Evolutionary conservation across 1,284 basidiomycete genomes (phyloP).

Genomic region (Pyrrhoderma lamaoense): DNA sequence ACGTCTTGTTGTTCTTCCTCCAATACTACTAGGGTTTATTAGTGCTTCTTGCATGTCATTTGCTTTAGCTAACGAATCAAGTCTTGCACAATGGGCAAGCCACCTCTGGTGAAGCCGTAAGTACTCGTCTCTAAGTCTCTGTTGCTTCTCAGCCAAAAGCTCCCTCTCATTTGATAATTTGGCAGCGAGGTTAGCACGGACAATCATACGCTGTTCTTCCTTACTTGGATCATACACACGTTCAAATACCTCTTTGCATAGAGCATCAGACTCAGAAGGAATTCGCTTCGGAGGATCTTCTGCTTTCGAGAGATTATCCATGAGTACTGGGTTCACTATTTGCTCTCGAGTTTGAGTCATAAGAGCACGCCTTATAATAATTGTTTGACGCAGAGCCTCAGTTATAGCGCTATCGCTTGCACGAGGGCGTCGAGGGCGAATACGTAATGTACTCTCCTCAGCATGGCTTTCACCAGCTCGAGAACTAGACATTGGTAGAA

Average conservation of each 20-base stretch:
- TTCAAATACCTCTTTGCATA: constrained; percentile 41
- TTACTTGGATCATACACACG: constrained; percentile 31
- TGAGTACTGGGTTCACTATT: constrained; percentile 52
- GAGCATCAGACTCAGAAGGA: constrained; percentile 27
- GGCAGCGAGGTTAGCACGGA: constrained; percentile 43
- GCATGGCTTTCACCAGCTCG: background rate
- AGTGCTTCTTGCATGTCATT: constrained; percentile 36
- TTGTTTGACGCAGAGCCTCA: constrained; percentile 54
- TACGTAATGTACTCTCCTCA: constrained; percentile 5
- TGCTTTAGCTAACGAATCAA: constrained; percentile 45
- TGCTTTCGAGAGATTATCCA: constrained; percentile 42
- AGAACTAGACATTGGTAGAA: background rate
- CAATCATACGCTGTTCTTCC: constrained; percentile 32
- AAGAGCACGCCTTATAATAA: constrained; percentile 49
- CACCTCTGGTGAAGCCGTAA: constrained; percentile 61
- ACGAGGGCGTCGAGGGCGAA: constrained; percentile 6
- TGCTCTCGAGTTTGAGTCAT: constrained; percentile 56
- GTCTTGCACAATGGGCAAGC: constrained; percentile 58
- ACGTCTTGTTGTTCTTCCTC: constrained; percentile 67
- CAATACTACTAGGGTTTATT: constrained; percentile 26
- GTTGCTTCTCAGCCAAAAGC: constrained; percentile 46
- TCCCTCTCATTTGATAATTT: constrained; percentile 48
- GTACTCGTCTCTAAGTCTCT: constrained; percentile 60
- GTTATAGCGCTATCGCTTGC: constrained; percentile 38
- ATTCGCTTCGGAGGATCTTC: constrained; percentile 20